Evolutionary conservation across 441 rosid species (phyloP).

Genomic region (Adansonia madagascariensis): DNA sequence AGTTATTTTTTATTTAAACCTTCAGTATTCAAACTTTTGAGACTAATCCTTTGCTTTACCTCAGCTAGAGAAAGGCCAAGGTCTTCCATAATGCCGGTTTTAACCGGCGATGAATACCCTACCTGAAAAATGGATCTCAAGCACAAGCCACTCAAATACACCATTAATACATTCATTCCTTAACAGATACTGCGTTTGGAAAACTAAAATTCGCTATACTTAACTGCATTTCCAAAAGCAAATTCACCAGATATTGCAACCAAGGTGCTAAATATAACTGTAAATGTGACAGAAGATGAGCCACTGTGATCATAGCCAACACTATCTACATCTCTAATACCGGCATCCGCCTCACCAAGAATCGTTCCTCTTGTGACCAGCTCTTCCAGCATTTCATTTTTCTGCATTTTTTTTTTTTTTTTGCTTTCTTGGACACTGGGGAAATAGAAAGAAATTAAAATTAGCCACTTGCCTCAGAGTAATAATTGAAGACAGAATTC

Average conservation of each 20-base stretch:
- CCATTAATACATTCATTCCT: neutral
- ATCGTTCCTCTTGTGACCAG: neutral
- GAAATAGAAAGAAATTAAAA: neutral
- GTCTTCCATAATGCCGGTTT: conserved; percentile 39
- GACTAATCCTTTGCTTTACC: conserved; percentile 10
- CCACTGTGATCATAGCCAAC: neutral
- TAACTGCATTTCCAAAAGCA: conserved; percentile 29
- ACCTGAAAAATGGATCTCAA: conserved; percentile 19
- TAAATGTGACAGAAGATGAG: conserved; percentile 18
- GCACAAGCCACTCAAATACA: neutral
- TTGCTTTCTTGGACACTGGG: neutral
- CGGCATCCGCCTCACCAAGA: neutral
- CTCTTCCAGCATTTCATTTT: conserved; percentile 5
- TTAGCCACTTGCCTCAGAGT: neutral
- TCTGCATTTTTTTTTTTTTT: neutral
- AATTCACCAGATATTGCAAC: conserved; percentile 31
- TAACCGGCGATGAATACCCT: conserved; percentile 39
- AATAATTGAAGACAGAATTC: neutral
- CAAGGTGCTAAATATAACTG: conserved; percentile 32
- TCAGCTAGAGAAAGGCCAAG: conserved; percentile 34
- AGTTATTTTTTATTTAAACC: neutral
- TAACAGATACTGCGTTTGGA: neutral
- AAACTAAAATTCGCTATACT: conserved; percentile 13
- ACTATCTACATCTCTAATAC: neutral
- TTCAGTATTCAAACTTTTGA: too few relatives aligned